Percentiles rank a stretch among this genome's conserved stretches.
These are phyloP conservation scores for Podila epigama DNA, from an alignment of 192 early-diverging fungal genomes.

Conservation along the genomic window DNA sequence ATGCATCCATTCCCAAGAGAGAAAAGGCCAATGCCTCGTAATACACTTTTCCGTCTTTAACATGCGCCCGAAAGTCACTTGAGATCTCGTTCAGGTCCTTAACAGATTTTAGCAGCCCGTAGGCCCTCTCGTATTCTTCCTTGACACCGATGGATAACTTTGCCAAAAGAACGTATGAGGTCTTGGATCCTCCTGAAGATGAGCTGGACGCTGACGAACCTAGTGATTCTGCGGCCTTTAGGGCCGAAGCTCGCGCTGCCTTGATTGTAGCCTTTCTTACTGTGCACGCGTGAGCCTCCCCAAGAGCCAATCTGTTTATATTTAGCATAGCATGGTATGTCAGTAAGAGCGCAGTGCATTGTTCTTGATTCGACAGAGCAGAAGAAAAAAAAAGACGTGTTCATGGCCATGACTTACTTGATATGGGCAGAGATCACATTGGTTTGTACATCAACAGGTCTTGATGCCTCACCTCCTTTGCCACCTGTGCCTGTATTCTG, in stretches of 20 bases:
- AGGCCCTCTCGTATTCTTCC: constrained; percentile 63
- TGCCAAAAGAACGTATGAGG: constrained; percentile 59
- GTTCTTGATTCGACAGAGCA: background rate
- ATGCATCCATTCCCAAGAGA: constrained; percentile 62
- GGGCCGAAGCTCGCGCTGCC: constrained; percentile 30
- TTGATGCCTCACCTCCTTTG: constrained; percentile 1
- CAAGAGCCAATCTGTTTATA: constrained; percentile 56
- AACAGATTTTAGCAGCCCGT: constrained; percentile 61
- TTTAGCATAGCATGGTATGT: background rate
- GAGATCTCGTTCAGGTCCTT: constrained; percentile 60
- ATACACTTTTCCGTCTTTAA: constrained; percentile 53
- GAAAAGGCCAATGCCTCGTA: constrained; percentile 61
- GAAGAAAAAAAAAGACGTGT: background rate
- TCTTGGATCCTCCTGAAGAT: constrained; percentile 14
- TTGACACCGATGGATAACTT: constrained; percentile 65
- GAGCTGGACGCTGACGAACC: background rate
- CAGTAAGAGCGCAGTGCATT: too few relatives aligned
- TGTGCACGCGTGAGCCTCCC: constrained; percentile 61
- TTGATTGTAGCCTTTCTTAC: constrained; percentile 61
- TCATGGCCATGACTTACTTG: constrained; percentile 2
- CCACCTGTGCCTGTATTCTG: constrained; percentile 24
- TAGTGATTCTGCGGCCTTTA: background rate
- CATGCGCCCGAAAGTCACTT: constrained; percentile 59
- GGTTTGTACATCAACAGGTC: constrained; percentile 37
- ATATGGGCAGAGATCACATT: constrained; percentile 39